A percentile compares a stretch with the other conserved stretches of the same genome.
Evolutionary conservation across 805 yeast species (phyloP).

Genomic region (Saccharomycopsis synnaedendra): DNA sequence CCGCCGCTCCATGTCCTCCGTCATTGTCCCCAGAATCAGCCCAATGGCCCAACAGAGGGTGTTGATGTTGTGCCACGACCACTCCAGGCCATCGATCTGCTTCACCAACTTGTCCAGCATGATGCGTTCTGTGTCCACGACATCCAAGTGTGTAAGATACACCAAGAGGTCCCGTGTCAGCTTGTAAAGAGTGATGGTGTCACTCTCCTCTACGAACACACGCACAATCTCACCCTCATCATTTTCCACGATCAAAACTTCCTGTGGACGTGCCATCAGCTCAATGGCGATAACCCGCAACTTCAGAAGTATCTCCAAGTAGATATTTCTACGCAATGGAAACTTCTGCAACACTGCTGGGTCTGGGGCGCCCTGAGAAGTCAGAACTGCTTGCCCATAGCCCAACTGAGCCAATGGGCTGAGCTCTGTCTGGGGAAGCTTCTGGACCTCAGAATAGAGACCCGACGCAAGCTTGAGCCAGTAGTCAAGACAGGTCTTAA

Average conservation of each 20-base stretch:
- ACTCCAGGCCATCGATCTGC: conserved; percentile 92
- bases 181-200: conserved; percentile 90
- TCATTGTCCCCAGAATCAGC: conserved; percentile 97
- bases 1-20: conserved; percentile 92
- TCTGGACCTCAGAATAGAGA: conserved; percentile 77
- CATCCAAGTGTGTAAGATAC: conserved; percentile 90
- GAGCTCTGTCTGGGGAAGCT: conserved; percentile 58
- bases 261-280: conserved; percentile 97
- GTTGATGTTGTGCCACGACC: conserved; percentile 98
- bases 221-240: conserved; percentile 99
- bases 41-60: conserved; percentile 99
- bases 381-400: conserved; percentile 25
- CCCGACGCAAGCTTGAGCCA: conserved; percentile 83
- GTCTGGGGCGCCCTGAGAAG: conserved; percentile 74
- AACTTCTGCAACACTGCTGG: conserved; percentile 67
- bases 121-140: conserved; percentile 83
- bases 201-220: conserved; percentile 93
- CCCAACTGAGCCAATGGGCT: conserved; percentile 70
- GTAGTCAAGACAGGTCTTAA: conserved; percentile 90
- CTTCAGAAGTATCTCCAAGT: conserved; percentile 66
- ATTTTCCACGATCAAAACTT: conserved; percentile 90
- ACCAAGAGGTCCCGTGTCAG: conserved; percentile 93
- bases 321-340: conserved; percentile 79
- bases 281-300: conserved; percentile 90
- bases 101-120: conserved; percentile 86